These are phyloP conservation scores for Kodamaea restingae DNA, from an alignment of 805 yeast genomes.

Conservation along the genomic window DNA sequence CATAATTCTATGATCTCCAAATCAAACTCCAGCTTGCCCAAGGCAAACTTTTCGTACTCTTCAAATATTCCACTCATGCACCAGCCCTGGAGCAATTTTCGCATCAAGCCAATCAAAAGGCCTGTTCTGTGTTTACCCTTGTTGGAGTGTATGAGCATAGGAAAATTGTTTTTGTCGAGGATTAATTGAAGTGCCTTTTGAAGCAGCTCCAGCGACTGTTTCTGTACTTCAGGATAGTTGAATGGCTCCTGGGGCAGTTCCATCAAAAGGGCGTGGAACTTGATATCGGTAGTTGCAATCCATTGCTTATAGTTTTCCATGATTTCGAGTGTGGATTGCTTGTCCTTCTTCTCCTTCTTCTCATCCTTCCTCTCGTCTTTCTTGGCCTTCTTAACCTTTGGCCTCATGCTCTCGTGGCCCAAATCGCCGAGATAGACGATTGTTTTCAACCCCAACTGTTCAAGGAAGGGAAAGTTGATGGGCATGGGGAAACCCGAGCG, in stretches of 20 bases:
- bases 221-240: constrained; percentile 47
- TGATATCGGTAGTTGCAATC: constrained; percentile 50
- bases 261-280: constrained; percentile 59
- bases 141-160: constrained; percentile 85
- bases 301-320: constrained; percentile 63
- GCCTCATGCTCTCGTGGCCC: constrained; percentile 25
- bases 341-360: constrained; percentile 27
- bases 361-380: constrained; percentile 27
- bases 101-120: constrained; percentile 83
- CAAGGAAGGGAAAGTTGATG: constrained; percentile 73
- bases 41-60: constrained; percentile 88
- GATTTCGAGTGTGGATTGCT: constrained; percentile 51
- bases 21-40: constrained; percentile 91
- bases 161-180: constrained; percentile 67
- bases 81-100: constrained; percentile 90
- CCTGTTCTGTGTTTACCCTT: constrained; percentile 98
- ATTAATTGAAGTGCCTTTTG: constrained; percentile 53
- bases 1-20: constrained; percentile 85
- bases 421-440: constrained; percentile 78
- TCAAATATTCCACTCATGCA: constrained; percentile 87
- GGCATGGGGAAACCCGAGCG: constrained; percentile 94
- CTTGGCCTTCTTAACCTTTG: constrained; percentile 16
- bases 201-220: constrained; percentile 44
- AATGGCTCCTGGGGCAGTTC: constrained; percentile 75
- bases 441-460: constrained; percentile 65